Evolutionary conservation across 331 rosid species (phyloP).

Genomic region (Pyracantha coccinea): DNA sequence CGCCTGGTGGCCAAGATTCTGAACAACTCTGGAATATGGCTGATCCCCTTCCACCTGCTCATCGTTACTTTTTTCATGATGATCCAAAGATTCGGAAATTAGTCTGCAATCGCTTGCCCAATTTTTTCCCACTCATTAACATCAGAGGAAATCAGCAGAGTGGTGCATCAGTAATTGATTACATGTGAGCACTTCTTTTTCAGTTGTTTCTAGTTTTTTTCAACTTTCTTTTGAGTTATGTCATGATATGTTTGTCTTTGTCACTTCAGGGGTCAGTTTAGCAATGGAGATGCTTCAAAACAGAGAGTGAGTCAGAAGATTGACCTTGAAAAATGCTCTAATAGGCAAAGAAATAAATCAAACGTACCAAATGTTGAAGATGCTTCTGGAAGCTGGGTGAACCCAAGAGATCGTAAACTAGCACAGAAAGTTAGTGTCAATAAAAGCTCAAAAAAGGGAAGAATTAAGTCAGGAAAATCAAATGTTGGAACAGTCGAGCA

Average conservation of each 20-base stretch:
- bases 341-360: slow-evolving; percentile 17
- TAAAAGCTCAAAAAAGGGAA: slow-evolving; percentile 33
- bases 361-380: slow-evolving; percentile 21
- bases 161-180: slow-evolving; percentile 57
- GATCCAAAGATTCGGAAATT: slow-evolving; percentile 62
- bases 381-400: slow-evolving; percentile 56
- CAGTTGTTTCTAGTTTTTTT: slow-evolving; percentile 1
- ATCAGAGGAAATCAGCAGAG: slow-evolving; percentile 36
- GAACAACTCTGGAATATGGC: slow-evolving; percentile 30
- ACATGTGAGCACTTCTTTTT: slow-evolving; percentile 43
- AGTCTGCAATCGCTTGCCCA: slow-evolving; percentile 42
- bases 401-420: slow-evolving; percentile 39
- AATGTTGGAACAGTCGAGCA: slow-evolving; percentile 20
- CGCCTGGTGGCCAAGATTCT: slow-evolving; percentile 25
- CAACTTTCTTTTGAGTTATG: not conserved
- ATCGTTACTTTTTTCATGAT: slow-evolving; percentile 60
- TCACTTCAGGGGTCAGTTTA: slow-evolving; percentile 74
- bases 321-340: not conserved
- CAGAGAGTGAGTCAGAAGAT: slow-evolving; percentile 24
- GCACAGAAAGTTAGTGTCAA: slow-evolving; percentile 32
- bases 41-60: slow-evolving; percentile 55
- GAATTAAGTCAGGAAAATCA: slow-evolving; percentile 20
- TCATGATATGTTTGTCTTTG: slow-evolving; percentile 10
- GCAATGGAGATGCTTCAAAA: slow-evolving; percentile 47
- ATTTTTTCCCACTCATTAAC: slow-evolving; percentile 45